Conservation (phyloP, 768 basidiomycete genomes). For the Leccinellum luteum region DNA sequence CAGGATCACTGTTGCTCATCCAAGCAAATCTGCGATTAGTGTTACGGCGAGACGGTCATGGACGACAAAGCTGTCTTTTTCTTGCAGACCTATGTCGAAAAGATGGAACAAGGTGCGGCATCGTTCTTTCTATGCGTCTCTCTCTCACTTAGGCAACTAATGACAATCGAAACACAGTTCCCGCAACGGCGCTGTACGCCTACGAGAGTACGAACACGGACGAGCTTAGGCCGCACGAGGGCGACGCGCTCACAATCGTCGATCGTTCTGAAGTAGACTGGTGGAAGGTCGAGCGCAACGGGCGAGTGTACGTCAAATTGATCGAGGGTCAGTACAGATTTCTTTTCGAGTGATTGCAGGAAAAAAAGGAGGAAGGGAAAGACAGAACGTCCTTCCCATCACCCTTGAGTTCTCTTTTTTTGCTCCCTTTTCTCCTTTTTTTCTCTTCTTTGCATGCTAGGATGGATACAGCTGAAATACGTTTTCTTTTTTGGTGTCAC, state of each 20-base stretch:
- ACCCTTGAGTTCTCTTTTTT: constrained; percentile 52
- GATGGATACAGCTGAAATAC: too few species aligned
- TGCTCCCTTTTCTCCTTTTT: too few species aligned
- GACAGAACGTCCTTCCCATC: constrained; percentile 8
- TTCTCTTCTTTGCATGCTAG: constrained; percentile 36
- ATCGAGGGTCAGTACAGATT: constrained; percentile 80
- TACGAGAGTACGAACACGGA: constrained; percentile 72
- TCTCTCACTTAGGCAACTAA: constrained; percentile 1
- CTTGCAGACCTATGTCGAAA: constrained; percentile 85
- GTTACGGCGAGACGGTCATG: constrained; percentile 73
- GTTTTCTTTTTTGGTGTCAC: too few species aligned
- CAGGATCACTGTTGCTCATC: constrained; percentile 72
- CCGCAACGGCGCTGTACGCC: constrained; percentile 77
- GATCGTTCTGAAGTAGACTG: constrained; percentile 85
- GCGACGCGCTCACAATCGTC: constrained; percentile 73
- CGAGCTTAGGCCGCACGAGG: constrained; percentile 84
- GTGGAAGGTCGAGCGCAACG: constrained; percentile 94
- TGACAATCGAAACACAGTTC: constrained; percentile 37
- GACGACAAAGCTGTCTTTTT: constrained; percentile 80
- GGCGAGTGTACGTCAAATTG: constrained; percentile 80
- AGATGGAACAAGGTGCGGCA: constrained; percentile 55
- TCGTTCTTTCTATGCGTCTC: background rate
- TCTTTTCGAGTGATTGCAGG: constrained; percentile 26
- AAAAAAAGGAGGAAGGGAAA: constrained; percentile 9
- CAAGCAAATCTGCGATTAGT: constrained; percentile 92